phyloP scores from a whole-genome alignment of 805 yeast genomes.

The Nadsonia fulvescens region DNA sequence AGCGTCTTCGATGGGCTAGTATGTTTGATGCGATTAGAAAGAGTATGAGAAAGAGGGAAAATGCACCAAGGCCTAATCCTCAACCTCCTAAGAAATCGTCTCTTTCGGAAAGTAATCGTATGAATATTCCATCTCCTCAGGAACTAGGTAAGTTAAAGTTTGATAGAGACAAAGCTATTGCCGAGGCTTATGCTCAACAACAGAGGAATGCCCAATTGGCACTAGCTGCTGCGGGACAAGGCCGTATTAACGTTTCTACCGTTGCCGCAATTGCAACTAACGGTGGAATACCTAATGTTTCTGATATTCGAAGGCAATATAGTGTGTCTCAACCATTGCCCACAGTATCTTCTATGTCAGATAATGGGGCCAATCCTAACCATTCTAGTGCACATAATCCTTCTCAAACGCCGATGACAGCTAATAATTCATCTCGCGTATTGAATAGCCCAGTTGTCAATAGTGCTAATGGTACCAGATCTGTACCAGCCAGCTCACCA shows the following conservation, averaged over 20 bases:
- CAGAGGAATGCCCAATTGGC: conserved; percentile 13
- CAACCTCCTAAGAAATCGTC: conserved; percentile 23
- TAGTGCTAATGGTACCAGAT: conserved; percentile 4
- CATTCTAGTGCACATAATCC: too few relatives aligned
- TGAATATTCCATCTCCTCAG: conserved; percentile 55
- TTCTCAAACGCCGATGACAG: too few relatives aligned
- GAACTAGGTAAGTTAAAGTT: conserved; percentile 68
- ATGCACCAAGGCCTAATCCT: conserved; percentile 40
- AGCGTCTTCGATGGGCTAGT: conserved; percentile 84
- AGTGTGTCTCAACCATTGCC: too few relatives aligned
- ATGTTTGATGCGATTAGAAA: conserved; percentile 92
- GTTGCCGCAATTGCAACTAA: too few relatives aligned
- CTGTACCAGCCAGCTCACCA: conserved; percentile 5
- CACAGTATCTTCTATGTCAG: too few relatives aligned
- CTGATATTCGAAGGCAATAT: too few relatives aligned
- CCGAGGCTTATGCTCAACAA: conserved; percentile 30
- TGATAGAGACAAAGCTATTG: conserved; percentile 72
- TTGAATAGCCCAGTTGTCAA: too few relatives aligned
- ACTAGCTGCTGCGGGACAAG: conserved; percentile 12
- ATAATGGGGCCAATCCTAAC: too few relatives aligned
- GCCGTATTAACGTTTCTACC: too few relatives aligned
- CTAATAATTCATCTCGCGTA: too few relatives aligned
- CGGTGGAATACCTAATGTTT: too few relatives aligned
- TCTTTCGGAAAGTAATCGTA: conserved; percentile 7
- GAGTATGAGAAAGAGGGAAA: conserved; percentile 76